Percentiles rank a stretch among this genome's conserved stretches.
These are phyloP conservation scores for Pulveroboletus sp. DNA, from an alignment of 768 basidiomycete species.

Conservation along the genomic window DNA sequence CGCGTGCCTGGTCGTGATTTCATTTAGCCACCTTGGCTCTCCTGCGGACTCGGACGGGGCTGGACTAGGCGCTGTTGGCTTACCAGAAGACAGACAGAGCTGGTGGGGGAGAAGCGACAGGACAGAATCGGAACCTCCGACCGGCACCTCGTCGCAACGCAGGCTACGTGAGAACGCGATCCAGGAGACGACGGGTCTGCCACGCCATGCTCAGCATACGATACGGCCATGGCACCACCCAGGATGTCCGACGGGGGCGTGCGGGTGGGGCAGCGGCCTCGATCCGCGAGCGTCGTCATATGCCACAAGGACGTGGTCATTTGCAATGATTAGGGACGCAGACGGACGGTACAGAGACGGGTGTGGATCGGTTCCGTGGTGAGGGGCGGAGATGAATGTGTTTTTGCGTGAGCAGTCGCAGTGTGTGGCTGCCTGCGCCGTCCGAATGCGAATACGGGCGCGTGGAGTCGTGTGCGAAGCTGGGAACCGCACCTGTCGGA, in stretches of 20 bases:
- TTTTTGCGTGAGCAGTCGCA: slow-evolving; percentile 10
- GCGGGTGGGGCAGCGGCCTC: slow-evolving; percentile 5
- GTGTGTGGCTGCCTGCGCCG: slow-evolving; percentile 15
- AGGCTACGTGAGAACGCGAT: slow-evolving; percentile 19
- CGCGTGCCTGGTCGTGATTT: slow-evolving; percentile 33
- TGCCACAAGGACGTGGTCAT: slow-evolving; percentile 7
- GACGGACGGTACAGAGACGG: neutral
- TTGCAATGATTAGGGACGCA: slow-evolving; percentile 15
- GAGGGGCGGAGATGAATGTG: slow-evolving; percentile 25
- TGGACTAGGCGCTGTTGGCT: slow-evolving; percentile 11
- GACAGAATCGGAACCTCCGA: slow-evolving; percentile 14
- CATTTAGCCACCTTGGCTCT: slow-evolving; percentile 34
- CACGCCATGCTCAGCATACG: slow-evolving; percentile 15
- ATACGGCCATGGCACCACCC: slow-evolving; percentile 17
- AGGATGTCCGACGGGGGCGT: slow-evolving; percentile 14
- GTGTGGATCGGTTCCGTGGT: slow-evolving; percentile 15
- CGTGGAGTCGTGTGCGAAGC: slow-evolving; percentile 6
- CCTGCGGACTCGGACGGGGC: slow-evolving; percentile 23
- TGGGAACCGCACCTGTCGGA: slow-evolving; percentile 15
- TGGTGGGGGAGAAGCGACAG: slow-evolving; percentile 23
- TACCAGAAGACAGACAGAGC: slow-evolving; percentile 19
- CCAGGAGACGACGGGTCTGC: slow-evolving; percentile 14
- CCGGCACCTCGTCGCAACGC: no score
- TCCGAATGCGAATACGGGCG: slow-evolving; percentile 15
- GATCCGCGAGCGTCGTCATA: slow-evolving; percentile 21